These are phyloP conservation scores for Pontederia crassipes DNA, from an alignment of 176 grass and related monocot species.

Conservation along the genomic window DNA sequence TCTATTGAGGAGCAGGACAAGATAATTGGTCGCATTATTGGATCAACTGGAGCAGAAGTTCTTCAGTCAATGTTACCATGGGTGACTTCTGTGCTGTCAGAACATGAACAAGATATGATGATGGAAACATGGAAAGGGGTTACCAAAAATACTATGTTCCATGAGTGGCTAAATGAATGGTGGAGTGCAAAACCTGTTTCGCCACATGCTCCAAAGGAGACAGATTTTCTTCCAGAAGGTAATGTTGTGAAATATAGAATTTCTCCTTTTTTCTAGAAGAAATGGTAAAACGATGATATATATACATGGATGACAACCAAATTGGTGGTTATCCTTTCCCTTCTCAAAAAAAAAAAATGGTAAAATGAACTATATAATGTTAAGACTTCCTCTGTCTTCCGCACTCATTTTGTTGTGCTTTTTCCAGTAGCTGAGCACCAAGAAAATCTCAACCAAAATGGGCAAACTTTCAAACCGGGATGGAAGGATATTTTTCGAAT, in stretches of 20 bases:
- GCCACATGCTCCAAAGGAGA: conserved; percentile 26
- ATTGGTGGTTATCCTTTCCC: too few species aligned
- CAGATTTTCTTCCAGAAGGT: conserved; percentile 30
- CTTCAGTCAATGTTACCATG: conserved; percentile 90
- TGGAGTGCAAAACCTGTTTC: conserved; percentile 35
- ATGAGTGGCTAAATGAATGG: conserved; percentile 84
- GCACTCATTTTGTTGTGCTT: neutral
- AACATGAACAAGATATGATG: conserved; percentile 62
- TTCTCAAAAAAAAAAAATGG: too few species aligned
- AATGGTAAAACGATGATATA: too few species aligned
- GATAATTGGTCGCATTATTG: conserved; percentile 71
- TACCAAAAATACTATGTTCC: conserved; percentile 76
- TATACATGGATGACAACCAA: too few species aligned
- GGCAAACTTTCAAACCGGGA: conserved; percentile 64
- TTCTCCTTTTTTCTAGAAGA: neutral
- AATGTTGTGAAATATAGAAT: neutral
- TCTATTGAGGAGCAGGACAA: conserved; percentile 80
- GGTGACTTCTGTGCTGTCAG: conserved; percentile 65
- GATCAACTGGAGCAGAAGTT: conserved; percentile 79
- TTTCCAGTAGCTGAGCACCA: conserved; percentile 5
- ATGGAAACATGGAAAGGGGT: conserved; percentile 66
- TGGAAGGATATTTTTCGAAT: conserved; percentile 89
- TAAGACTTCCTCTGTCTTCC: neutral
- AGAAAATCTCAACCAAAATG: conserved; percentile 45
- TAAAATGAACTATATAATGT: too few species aligned